A percentile compares a stretch with the other conserved stretches of the same genome.
phyloP scores from a whole-genome alignment of 1,284 basidiomycete species.

The Cutaneotrichosporon mucoides region DNA sequence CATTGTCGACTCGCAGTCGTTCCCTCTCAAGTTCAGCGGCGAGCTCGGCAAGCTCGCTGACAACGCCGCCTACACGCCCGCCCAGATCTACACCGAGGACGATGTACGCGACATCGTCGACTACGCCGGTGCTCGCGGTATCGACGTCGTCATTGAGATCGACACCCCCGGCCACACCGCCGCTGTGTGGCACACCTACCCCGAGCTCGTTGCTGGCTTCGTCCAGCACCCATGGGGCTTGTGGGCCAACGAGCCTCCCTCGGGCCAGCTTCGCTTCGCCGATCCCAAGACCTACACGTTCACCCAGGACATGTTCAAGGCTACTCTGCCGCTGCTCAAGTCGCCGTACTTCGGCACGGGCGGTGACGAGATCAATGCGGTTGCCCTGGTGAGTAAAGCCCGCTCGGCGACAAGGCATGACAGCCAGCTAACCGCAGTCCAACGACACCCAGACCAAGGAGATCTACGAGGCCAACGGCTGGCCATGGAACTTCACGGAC shows the following conservation, averaged over 20 bases:
- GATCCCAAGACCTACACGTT: slow-evolving; percentile 53
- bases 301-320: slow-evolving; percentile 52
- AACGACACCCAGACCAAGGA: slow-evolving; percentile 59
- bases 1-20: neutral
- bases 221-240: slow-evolving; percentile 54
- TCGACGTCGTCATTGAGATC: slow-evolving; percentile 71
- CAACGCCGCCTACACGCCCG: slow-evolving; percentile 54
- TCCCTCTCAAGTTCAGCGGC: slow-evolving; percentile 4
- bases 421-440: neutral
- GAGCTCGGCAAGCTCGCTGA: slow-evolving; percentile 61
- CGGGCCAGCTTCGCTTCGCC: slow-evolving; percentile 72
- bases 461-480: slow-evolving; percentile 13
- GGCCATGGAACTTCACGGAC: slow-evolving; percentile 48
- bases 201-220: slow-evolving; percentile 58
- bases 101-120: slow-evolving; percentile 63
- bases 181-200: slow-evolving; percentile 61
- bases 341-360: slow-evolving; percentile 67
- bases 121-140: slow-evolving; percentile 73
- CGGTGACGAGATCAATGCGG: slow-evolving; percentile 73
- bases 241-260: slow-evolving; percentile 60
- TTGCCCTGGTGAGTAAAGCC: slow-evolving; percentile 56
- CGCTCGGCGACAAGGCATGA: too few species aligned
- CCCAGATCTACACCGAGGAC: slow-evolving; percentile 54
- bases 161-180: slow-evolving; percentile 69
- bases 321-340: slow-evolving; percentile 21